Evolutionary conservation across 331 rosid species (phyloP), one percentile per base, ranked within the genome.

Genomic region (Arachis monticola): DNA sequence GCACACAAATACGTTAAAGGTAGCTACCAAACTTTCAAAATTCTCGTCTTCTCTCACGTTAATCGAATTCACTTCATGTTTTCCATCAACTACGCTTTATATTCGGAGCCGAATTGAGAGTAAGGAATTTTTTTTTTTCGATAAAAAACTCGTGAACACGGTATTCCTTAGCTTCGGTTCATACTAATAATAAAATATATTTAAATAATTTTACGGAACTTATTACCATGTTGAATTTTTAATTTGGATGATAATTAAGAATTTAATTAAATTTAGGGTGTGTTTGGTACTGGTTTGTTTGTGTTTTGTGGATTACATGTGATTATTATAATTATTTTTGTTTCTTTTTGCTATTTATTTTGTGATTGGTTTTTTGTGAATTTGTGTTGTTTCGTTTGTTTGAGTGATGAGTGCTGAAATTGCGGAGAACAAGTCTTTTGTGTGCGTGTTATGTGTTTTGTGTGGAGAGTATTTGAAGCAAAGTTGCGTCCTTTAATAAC

Each of bases 391-490:
- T 55, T 38, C 41, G 8, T 55, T 55, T 2, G 11, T 22, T 3
- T 45, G 48, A 45, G 48, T 45, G 48, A 45, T 45, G 48, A 45
- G 2, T 8, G 86, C 89, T 83, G 80, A 81, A 85, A 83, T 78
- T 65, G 69, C 84, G 97, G 96, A 79, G 88, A 82, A 41, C 55
- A 73, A 72, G 87, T 67, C 79, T 60, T 22, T 7, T 45, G 5
- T 3, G 46, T 42, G 46, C 5, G 46, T 42, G 46, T 12, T 50
- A 7, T 52, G 13, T 70, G 71, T 76, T 59, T 78, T 74, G 83
- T 85, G 91, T 69, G 91, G 88, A 89, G 90, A 87, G 81, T 60
- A 88, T 78, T 92, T 79, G 84, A 82, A 74, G 84, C 11, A 59
- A 79, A 69, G 81, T 44, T 83, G 45, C 5, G 38, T 84, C 86